Conservation (phyloP, 345 rosid genomes). For the Salix purpurea region DNA sequence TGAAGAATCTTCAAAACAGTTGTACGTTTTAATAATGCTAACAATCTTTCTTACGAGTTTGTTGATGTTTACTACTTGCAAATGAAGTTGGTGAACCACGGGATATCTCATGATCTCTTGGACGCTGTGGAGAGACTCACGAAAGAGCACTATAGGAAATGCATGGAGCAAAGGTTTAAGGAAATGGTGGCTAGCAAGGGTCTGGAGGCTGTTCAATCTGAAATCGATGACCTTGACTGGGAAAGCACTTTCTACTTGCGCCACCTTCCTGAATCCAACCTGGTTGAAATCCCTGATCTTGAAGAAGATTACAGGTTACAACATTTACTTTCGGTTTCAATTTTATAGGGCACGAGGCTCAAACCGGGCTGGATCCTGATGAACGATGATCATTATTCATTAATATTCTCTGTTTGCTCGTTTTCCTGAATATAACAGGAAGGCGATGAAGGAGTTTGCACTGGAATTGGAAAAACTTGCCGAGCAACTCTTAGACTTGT, state of each 20-base stretch:
- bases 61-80: neutral
- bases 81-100: conserved; percentile 67
- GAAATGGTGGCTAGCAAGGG: conserved; percentile 64
- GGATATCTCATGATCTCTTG: conserved; percentile 57
- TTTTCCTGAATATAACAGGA: conserved; percentile 55
- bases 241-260: conserved; percentile 74
- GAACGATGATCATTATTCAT: neutral
- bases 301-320: conserved; percentile 61
- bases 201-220: conserved; percentile 52
- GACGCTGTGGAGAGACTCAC: conserved; percentile 76
- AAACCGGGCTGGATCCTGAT: neutral
- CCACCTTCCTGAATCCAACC: conserved; percentile 70
- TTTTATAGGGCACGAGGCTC: neutral
- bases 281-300: conserved; percentile 70
- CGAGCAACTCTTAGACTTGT: conserved; percentile 66
- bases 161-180: conserved; percentile 81
- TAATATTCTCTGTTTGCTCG: neutral
- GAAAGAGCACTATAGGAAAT: conserved; percentile 71
- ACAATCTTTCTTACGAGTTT: neutral
- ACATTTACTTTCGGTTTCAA: neutral
- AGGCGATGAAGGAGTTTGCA: conserved; percentile 72
- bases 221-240: conserved; percentile 85
- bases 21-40: neutral
- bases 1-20: neutral
- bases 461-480: conserved; percentile 65